Evolutionary conservation across 2,329 filamentous ascomycete species (phyloP), one percentile per base, ranked within the genome.

Genomic region (Trichophyton simii): DNA sequence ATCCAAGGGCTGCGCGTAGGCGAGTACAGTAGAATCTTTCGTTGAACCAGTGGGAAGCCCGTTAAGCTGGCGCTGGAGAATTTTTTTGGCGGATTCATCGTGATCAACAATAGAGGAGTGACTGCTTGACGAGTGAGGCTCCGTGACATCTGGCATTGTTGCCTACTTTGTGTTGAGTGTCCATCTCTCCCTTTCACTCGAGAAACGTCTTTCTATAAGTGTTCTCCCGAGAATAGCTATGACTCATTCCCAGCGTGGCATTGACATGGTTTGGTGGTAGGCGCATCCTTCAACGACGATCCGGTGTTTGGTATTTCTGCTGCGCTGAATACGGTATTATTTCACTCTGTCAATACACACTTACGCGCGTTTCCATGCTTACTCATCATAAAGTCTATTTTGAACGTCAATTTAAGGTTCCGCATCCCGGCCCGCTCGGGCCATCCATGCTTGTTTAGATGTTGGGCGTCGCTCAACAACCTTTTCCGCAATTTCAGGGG

Each of bases 21-120:
- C 60, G 34, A 61, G 58, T 9, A 61, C 41, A 18, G 31, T 58
- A 36, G 4, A 42, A 50, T 22, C 48, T 3, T 54, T 48, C n/a
- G 11, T 13, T 13, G 13, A 18, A 13, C 15, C 22, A 1, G 22
- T 1, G 11, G 41, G 58, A 7, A 60, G 20, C 28, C 58, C 58
- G 25, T 60, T 31, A 9, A 60, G 25, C 44, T 60, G 58, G 11
- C 58, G 58, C 20, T 54, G 41, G 20, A 60, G 58, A 36, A 60
- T 38, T 0, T n/a, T 6, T 18, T 13, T 54, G 7, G 15, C 20
- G 9, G 6, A 13, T 25, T 54, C 50, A 54, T 54, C 50, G 3
- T 54, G 22, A 13, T 20, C 20, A 25, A 20, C n/a, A 11, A 8
- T 8, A 48, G 44, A 20, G n/a, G 11, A 25, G 13, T 7, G 22